Evolutionary conservation across 176 grass and related monocot species (phyloP), one percentile per base, ranked within the genome.

Genomic region (Rhynchospora breviuscula): DNA sequence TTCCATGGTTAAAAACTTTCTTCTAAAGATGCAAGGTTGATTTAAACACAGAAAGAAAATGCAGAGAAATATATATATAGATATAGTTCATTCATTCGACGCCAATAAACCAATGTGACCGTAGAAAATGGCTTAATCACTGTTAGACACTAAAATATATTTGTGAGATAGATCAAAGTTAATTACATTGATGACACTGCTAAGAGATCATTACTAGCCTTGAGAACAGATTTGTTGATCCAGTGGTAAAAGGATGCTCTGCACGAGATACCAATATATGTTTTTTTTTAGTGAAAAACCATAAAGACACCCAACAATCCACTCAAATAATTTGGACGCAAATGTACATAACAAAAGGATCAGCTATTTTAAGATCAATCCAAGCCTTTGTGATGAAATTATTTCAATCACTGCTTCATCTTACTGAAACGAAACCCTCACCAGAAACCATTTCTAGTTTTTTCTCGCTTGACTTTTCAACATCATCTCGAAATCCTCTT

Each of bases 321-420:
- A 48, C 19, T 72, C 18, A 56, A 78, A 33, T 57, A 33, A 18
- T 57, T 56, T 17, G 21, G 73, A 18, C 4, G 51, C 13, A 14
- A 78, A 78, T 78, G 14, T 57, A 78, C 73, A 78, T 78, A 78
- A 78, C 23, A 78, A 54, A 33, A 78, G 23, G 23, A 56, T 78
- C 51, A 57, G 54, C 73, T 56, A 31, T 77, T 22, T 77, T 49
- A 56, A 77, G 49, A 57, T 56, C 35, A 40, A 40, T 77, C 11
- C 48, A 78, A 56, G 51, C 13, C 6, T 54, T 78, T 78, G 25
- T 35, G 14, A 78, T 54, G 73, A 78, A 78, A 78, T 78, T 78
- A 56, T 57, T 57, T 5, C 73, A 0, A 5, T 77, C 73, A 56
- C 23, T 57, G 29, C 48, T 31, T 13, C 45, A 77, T 76, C 73